A percentile compares a stretch with the other conserved stretches of the same genome.
Conservation (phyloP, 202 grass and related monocot species). For the Schoenoplectus tabernaemontani region DNA sequence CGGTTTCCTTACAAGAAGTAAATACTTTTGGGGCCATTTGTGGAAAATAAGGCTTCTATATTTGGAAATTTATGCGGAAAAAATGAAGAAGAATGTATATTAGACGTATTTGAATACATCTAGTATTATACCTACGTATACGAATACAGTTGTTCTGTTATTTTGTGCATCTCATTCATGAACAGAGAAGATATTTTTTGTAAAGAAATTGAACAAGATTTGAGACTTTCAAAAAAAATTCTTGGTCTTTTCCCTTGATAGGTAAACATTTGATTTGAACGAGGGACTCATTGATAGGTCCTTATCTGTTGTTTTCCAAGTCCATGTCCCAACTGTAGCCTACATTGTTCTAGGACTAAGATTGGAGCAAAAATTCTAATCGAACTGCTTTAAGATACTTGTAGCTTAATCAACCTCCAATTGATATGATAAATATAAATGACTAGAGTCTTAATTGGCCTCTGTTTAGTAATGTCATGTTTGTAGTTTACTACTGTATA, state of each 20-base stretch:
- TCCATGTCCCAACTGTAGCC: constrained; percentile 21
- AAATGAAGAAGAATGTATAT: not conserved
- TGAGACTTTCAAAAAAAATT: constrained; percentile 1
- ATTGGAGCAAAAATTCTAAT: constrained; percentile 9
- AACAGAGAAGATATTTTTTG: not conserved
- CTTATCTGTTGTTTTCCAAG: constrained; percentile 16
- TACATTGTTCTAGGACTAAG: constrained; percentile 17
- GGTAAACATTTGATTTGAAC: constrained; percentile 13
- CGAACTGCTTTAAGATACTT: constrained; percentile 20
- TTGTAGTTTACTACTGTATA: not conserved
- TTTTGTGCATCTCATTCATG: not conserved
- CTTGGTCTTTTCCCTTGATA: constrained; percentile 3
- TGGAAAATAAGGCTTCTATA: not conserved
- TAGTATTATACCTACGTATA: too few species aligned
- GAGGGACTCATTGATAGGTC: not conserved
- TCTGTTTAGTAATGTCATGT: not conserved
- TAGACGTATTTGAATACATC: not conserved
- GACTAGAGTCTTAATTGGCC: not conserved
- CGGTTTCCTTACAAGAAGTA: too few species aligned
- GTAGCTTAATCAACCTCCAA: constrained; percentile 8
- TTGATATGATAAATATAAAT: not conserved
- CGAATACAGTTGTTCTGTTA: not conserved
- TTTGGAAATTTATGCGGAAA: not conserved
- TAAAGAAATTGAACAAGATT: not conserved
- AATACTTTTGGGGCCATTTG: too few species aligned